A percentile compares a stretch with the other conserved stretches of the same genome.
These are phyloP conservation scores for Cynanchum wilfordii DNA, from an alignment of 257 asterid genomes.

Conservation along the genomic window DNA sequence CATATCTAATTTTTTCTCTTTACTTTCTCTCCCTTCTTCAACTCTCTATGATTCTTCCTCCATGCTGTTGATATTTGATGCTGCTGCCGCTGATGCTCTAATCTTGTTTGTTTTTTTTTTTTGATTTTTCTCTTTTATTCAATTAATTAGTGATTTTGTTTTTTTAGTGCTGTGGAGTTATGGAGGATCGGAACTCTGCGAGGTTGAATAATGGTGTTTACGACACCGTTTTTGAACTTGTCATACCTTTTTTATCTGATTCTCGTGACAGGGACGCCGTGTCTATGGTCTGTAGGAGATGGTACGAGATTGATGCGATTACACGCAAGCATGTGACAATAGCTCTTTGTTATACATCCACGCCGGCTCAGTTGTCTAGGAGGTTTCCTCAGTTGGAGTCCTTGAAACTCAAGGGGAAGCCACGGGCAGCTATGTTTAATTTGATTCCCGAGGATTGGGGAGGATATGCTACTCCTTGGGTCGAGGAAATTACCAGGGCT, in stretches of 20 bases:
- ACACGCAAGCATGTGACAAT: conserved; percentile 81
- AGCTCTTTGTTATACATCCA: conserved; percentile 68
- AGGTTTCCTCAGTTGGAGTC: conserved; percentile 77
- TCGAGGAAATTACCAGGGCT: conserved; percentile 41
- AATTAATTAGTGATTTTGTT: conserved; percentile 1
- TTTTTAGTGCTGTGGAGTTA: not conserved
- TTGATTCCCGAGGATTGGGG: conserved; percentile 84
- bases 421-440: conserved; percentile 87
- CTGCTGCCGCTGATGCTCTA: not conserved
- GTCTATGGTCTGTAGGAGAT: conserved; percentile 51
- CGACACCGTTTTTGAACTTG: conserved; percentile 68
- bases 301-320: conserved; percentile 61
- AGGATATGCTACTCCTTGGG: conserved; percentile 70
- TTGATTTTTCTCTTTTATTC: no score
- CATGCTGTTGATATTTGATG: not conserved
- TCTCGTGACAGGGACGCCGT: conserved; percentile 63
- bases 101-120: not conserved
- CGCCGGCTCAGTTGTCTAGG: conserved; percentile 43
- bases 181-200: conserved; percentile 7
- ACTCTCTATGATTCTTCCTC: not conserved
- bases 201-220: conserved; percentile 8
- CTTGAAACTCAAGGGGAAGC: conserved; percentile 73
- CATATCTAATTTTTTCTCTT: not conserved
- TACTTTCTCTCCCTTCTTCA: not conserved
- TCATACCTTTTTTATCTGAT: conserved; percentile 61